Evolutionary conservation across 2,329 filamentous ascomycete genomes (phyloP), one percentile per base, ranked within the genome.

Genomic region (Lecanoromycetidae sp.): DNA sequence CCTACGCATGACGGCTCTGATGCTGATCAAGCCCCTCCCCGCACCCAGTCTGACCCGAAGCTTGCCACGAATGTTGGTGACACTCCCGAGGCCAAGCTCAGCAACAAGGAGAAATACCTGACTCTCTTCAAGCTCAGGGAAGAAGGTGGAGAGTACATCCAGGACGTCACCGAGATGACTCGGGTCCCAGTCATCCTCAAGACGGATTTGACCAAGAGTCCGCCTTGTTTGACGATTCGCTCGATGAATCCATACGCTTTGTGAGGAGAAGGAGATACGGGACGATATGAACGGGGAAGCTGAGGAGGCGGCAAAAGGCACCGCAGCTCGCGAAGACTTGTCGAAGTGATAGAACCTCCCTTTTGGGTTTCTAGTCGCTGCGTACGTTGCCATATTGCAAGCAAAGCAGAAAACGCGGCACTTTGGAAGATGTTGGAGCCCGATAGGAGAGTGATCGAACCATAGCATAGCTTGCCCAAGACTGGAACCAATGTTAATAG

Each of bases 161-260:
- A 98, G 69, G 91, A 98, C 65, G 87, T 98, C 56, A 88, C 82
- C 49, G 91, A 98, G 73, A 95, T 98, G 88, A 90, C 87, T 35
- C 77, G 90, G 57, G 84, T 98, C 52, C 91, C 91, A n/a, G 84
- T 98, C 56, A 94, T 98, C 63, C 71, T 98, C 60, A 96, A 94
- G 80, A 96, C 91, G 55, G 91, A 98, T 70, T 77, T 98, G 60
- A 86, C 76, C 70, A 98, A 98, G 84, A 96, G 90, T 71, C 91
- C 91, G 69, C 91, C 91, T 88, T 71, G 68, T 57, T 60, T 71
- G 46, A 71, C 69, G 32, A 71, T 72, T 55, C 67, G 69, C 36
- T 71, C 69, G 20, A 65, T 71, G 57, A 72, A 72, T 57, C 69
- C 69, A 38, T 72, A 69, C 56, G 69, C 69, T 49, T 59, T 72